Evolutionary conservation across 2,329 filamentous ascomycete genomes (phyloP).

Genomic region (Tolypocladium pustulatum): DNA sequence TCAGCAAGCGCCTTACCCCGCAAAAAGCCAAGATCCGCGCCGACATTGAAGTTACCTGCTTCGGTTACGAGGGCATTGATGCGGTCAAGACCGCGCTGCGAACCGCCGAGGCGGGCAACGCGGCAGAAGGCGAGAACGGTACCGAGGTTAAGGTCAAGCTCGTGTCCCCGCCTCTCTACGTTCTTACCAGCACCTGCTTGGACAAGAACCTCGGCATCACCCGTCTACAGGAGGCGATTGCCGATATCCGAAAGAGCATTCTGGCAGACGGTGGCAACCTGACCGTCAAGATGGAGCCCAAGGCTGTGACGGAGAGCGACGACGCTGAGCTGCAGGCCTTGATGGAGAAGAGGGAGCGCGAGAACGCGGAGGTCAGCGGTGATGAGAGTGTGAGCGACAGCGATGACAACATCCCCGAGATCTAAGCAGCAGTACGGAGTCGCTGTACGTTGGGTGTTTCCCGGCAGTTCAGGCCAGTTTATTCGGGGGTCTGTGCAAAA

Average conservation of each 20-base stretch:
- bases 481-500: background rate
- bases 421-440: slow-evolving; percentile 14
- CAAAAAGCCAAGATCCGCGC: slow-evolving; percentile 98
- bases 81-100: slow-evolving; percentile 90
- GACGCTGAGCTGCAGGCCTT: slow-evolving; percentile 93
- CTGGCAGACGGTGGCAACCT: slow-evolving; percentile 67
- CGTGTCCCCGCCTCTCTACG: slow-evolving; percentile 94
- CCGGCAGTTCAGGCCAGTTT: background rate
- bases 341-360: slow-evolving; percentile 97
- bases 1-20: slow-evolving; percentile 91
- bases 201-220: slow-evolving; percentile 84
- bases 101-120: slow-evolving; percentile 87
- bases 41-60: slow-evolving; percentile 93
- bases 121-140: slow-evolving; percentile 45
- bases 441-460: background rate
- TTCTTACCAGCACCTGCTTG: slow-evolving; percentile 88
- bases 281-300: slow-evolving; percentile 94
- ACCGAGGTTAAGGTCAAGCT: slow-evolving; percentile 97
- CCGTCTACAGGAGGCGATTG: slow-evolving; percentile 78
- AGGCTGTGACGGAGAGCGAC: slow-evolving; percentile 97
- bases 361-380: slow-evolving; percentile 96
- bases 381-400: slow-evolving; percentile 95
- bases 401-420: slow-evolving; percentile 61
- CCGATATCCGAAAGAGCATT: slow-evolving; percentile 76
- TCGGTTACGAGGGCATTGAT: slow-evolving; percentile 95